These are phyloP conservation scores for Whalleya microplaca DNA, from an alignment of 2,329 filamentous ascomycete genomes.

Conservation along the genomic window DNA sequence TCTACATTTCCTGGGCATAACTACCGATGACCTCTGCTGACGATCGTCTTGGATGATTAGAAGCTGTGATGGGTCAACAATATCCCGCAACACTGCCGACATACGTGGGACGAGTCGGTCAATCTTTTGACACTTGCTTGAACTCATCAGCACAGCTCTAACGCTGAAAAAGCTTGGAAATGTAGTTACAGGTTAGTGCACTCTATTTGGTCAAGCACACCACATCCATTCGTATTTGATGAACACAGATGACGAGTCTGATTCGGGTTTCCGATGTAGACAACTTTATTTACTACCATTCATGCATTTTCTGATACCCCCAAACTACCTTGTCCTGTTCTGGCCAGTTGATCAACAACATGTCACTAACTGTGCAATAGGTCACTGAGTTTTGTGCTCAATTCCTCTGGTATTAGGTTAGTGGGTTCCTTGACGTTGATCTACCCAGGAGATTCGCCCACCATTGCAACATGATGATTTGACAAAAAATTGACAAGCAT, in stretches of 20 bases:
- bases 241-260: slow-evolving; percentile 67
- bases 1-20: not conserved
- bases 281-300: slow-evolving; percentile 61
- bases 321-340: slow-evolving; percentile 7
- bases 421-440: slow-evolving; percentile 11
- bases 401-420: slow-evolving; percentile 2
- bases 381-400: not conserved
- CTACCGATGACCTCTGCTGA: not conserved
- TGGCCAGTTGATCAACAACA: not conserved
- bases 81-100: not conserved
- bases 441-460: slow-evolving; percentile 6
- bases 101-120: no score
- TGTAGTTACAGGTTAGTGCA: slow-evolving; percentile 20
- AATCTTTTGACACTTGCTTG: not conserved
- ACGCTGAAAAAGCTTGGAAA: no score
- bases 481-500: slow-evolving; percentile 93
- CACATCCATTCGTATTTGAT: slow-evolving; percentile 45
- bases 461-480: slow-evolving; percentile 71
- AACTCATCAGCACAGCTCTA: no score
- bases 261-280: slow-evolving; percentile 66
- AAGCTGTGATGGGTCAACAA: not conserved
- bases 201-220: slow-evolving; percentile 15
- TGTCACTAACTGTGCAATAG: slow-evolving; percentile 17
- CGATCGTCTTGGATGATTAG: not conserved
- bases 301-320: slow-evolving; percentile 49